Percentiles rank a stretch among this genome's conserved stretches.
Evolutionary conservation across 805 yeast species (phyloP).

Genomic region (Saccharomyces eubayanus): DNA sequence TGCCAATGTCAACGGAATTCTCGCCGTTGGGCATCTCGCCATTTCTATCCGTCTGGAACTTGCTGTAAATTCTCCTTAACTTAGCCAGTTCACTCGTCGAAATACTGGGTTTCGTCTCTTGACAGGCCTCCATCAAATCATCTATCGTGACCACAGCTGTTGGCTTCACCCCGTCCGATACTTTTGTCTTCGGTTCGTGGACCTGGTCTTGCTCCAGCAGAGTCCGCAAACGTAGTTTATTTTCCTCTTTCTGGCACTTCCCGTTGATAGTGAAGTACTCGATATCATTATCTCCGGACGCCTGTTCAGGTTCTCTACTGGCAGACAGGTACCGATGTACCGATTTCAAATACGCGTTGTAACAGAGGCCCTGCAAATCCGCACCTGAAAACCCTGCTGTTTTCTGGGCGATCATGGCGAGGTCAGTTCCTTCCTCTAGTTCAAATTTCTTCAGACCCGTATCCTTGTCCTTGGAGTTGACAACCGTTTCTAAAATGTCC

Average conservation of each 20-base stretch:
- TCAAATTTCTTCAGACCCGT: conserved; percentile 33
- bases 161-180: not conserved
- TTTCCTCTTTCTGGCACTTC: not conserved
- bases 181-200: not conserved
- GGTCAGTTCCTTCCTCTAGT: conserved; percentile 40
- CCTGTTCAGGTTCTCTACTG: conserved; percentile 14
- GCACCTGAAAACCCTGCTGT: conserved; percentile 89
- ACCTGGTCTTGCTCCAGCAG: not conserved
- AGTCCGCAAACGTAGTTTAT: not conserved
- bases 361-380: conserved; percentile 84
- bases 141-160: conserved; percentile 27
- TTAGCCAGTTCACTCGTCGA: conserved; percentile 62
- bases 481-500: conserved; percentile 46
- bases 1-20: conserved; percentile 75
- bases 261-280: not conserved
- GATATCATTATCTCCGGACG: not conserved
- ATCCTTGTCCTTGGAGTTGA: conserved; percentile 16
- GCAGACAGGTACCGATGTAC: conserved; percentile 56
- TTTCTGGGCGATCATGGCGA: conserved; percentile 44
- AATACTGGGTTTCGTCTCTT: conserved; percentile 84
- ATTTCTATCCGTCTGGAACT: conserved; percentile 68
- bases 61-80: conserved; percentile 53
- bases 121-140: conserved; percentile 55
- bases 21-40: conserved; percentile 86
- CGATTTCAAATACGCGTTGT: conserved; percentile 84